Conservation (phyloP, 176 grass and related monocot genomes). For the Zea luxurians region DNA sequence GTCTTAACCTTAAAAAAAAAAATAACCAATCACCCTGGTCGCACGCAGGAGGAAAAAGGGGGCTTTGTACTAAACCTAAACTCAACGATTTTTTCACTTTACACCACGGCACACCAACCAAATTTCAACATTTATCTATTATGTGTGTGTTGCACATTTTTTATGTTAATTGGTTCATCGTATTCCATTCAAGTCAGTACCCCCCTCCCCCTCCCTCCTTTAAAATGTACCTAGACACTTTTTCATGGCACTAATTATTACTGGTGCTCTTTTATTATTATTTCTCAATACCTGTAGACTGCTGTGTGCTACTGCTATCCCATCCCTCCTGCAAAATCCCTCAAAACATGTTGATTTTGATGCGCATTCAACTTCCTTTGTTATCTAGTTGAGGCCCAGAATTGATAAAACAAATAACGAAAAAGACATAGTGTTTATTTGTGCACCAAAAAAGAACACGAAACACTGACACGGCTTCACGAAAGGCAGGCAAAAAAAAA, state of each 20-base stretch:
- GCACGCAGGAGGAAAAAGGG: neutral
- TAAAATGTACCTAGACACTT: neutral
- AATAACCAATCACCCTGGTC: conserved; percentile 43
- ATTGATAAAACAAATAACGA: neutral
- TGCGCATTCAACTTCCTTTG: too few species aligned
- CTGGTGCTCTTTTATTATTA: too few species aligned
- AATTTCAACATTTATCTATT: neutral
- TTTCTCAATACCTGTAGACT: too few species aligned
- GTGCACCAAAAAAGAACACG: neutral
- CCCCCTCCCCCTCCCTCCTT: too few species aligned
- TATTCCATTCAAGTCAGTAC: too few species aligned
- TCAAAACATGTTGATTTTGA: too few species aligned
- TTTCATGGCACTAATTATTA: neutral
- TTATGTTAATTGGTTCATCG: neutral
- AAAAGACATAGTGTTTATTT: neutral
- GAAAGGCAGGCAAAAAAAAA: conserved; percentile 14
- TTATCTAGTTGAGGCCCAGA: neutral
- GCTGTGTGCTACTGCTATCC: too few species aligned
- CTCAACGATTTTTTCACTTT: conserved; percentile 35
- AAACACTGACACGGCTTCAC: conserved; percentile 21
- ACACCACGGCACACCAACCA: conserved; percentile 49
- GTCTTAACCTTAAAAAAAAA: conserved; percentile 13
- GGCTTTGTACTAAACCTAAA: neutral
- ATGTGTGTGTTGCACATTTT: neutral
- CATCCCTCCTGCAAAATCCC: too few species aligned